Evolutionary conservation across 257 asterid species (phyloP).

Genomic region (Capsicum baccatum): DNA sequence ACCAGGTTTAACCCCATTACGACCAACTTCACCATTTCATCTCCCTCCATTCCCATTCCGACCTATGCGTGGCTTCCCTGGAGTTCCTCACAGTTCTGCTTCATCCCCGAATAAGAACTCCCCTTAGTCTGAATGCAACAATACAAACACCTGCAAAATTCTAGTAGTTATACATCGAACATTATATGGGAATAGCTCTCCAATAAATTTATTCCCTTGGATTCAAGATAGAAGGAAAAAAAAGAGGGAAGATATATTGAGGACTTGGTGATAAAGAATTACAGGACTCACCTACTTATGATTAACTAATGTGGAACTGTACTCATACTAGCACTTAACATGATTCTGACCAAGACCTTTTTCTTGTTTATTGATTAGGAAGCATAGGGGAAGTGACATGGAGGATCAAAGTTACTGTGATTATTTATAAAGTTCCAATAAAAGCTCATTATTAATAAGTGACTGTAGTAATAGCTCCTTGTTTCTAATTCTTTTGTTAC

Average conservation of each 20-base stretch:
- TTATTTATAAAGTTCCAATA: background rate
- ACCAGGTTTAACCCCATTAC: slow-evolving; percentile 39
- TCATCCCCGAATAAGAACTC: slow-evolving; percentile 39
- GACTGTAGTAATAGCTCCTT: background rate
- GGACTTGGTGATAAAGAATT: background rate
- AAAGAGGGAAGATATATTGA: background rate
- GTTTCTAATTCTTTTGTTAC: background rate
- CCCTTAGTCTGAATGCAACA: slow-evolving; percentile 1
- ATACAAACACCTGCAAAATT: background rate
- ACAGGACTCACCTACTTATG: background rate
- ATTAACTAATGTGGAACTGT: too few relatives aligned
- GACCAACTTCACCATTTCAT: slow-evolving; percentile 49
- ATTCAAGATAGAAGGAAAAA: background rate
- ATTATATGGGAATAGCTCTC: background rate
- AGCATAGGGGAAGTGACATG: too few relatives aligned
- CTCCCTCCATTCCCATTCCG: slow-evolving; percentile 57
- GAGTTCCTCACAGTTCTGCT: slow-evolving; percentile 52
- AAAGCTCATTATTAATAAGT: background rate
- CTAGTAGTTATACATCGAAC: background rate
- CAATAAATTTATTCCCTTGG: background rate
- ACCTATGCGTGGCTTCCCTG: slow-evolving; percentile 54
- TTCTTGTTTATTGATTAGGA: too few relatives aligned
- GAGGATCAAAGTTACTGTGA: background rate
- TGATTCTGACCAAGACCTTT: too few relatives aligned
- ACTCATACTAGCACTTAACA: too few relatives aligned